Evolutionary conservation across 2,329 filamentous ascomycete genomes (phyloP).

Genomic region (Paraconiothyrium brasiliense): DNA sequence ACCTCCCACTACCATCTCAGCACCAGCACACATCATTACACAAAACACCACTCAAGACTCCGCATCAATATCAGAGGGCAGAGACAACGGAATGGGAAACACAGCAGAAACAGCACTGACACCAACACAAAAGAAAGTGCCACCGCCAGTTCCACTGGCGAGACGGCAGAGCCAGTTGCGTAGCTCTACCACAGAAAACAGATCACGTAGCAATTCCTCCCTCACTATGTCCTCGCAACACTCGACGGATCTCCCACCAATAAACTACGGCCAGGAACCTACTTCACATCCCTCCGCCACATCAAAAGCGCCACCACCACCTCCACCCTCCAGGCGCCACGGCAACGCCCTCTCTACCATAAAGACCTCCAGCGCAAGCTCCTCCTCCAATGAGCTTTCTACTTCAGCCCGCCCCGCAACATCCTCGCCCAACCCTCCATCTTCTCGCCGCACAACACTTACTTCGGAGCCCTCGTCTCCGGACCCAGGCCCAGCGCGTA

Average conservation of each 20-base stretch:
- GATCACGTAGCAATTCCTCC: conserved; percentile 48
- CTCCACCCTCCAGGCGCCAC: conserved; percentile 46
- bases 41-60: conserved; percentile 32
- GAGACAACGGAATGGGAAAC: conserved; percentile 26
- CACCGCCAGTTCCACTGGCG: conserved; percentile 47
- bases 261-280: conserved; percentile 31
- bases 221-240: conserved; percentile 49
- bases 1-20: conserved; percentile 46
- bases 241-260: conserved; percentile 36
- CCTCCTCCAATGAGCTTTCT: conserved; percentile 42
- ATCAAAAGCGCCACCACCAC: conserved; percentile 42
- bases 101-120: conserved; percentile 28
- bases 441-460: conserved; percentile 37
- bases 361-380: conserved; percentile 37
- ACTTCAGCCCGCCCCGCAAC: conserved; percentile 29
- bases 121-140: conserved; percentile 40
- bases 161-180: conserved; percentile 49
- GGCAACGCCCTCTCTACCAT: conserved; percentile 37
- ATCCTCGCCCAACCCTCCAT: conserved; percentile 32
- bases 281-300: conserved; percentile 28
- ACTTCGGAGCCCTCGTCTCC: conserved; percentile 37
- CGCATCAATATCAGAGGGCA: conserved; percentile 24
- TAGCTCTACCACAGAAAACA: conserved; percentile 33
- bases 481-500: conserved; percentile 31
- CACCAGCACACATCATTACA: conserved; percentile 30